Percentiles rank a stretch among this genome's conserved stretches.
Conservation (phyloP, 345 rosid genomes). For the Garcia nutans region DNA sequence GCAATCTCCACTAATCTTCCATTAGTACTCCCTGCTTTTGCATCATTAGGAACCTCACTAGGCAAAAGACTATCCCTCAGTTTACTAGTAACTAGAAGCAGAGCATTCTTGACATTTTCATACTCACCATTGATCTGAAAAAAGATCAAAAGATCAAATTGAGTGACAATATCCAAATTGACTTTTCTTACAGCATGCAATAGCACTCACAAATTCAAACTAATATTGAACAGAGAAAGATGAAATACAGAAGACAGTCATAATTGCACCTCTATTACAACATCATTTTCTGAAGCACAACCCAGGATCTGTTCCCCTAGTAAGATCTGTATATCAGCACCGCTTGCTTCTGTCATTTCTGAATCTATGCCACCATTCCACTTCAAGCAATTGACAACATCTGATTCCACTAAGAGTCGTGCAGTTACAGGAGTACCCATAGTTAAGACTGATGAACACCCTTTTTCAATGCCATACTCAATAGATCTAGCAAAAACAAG, state of each 20-base stretch:
- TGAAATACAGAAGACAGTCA: background rate
- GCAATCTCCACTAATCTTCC: conserved; percentile 28
- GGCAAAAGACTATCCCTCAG: conserved; percentile 41
- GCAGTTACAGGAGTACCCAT: conserved; percentile 41
- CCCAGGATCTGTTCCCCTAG: conserved; percentile 29
- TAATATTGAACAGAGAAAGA: background rate
- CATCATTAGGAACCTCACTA: conserved; percentile 34
- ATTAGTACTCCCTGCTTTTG: conserved; percentile 15
- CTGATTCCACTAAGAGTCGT: conserved; percentile 48
- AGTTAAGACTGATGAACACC: conserved; percentile 27
- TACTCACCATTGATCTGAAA: conserved; percentile 47
- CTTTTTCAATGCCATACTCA: conserved; percentile 46
- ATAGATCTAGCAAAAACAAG: conserved; percentile 59
- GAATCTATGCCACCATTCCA: conserved; percentile 31
- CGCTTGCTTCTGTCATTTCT: conserved; percentile 34
- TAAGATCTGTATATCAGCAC: conserved; percentile 43
- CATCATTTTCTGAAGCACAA: conserved; percentile 39
- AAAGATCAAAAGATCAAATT: background rate
- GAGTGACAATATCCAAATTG: too few species aligned
- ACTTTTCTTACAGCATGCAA: too few species aligned
- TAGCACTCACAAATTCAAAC: background rate
- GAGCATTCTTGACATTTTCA: conserved; percentile 41
- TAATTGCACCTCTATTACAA: conserved; percentile 50
- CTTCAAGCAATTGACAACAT: conserved; percentile 26
- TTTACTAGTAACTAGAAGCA: conserved; percentile 37